Evolutionary conservation across 225 moss, liverwort and hornwort species (phyloP).

Genomic region (Anthoceros angustus): DNA sequence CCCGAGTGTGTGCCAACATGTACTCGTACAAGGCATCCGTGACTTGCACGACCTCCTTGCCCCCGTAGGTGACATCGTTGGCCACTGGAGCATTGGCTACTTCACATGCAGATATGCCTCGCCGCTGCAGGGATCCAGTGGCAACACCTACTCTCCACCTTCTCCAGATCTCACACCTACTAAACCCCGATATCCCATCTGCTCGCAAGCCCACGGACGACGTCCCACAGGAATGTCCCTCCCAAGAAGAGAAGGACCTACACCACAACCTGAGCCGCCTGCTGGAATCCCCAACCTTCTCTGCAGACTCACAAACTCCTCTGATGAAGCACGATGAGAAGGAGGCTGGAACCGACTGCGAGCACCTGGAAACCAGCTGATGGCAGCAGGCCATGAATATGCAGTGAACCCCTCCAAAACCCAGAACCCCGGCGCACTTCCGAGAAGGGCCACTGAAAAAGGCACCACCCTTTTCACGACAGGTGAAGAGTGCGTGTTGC

Average conservation of each 20-base stretch:
- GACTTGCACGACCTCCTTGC: slow-evolving; percentile 25
- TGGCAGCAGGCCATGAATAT: background rate
- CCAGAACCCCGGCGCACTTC: too few relatives aligned
- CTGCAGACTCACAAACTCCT: background rate
- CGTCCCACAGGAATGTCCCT: background rate
- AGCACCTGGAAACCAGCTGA: background rate
- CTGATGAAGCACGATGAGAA: background rate
- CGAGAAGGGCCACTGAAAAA: too few relatives aligned
- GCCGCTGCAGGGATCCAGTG: background rate
- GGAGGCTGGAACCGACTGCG: background rate
- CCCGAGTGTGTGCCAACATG: slow-evolving; percentile 42
- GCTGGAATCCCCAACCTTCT: background rate
- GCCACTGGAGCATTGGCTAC: slow-evolving; percentile 2
- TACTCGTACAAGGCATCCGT: slow-evolving; percentile 41
- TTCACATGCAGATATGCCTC: background rate
- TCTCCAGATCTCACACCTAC: background rate
- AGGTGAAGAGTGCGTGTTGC: too few relatives aligned
- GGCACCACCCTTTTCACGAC: too few relatives aligned
- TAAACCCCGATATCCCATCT: background rate
- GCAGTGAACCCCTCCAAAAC: too few relatives aligned
- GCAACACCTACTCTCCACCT: background rate
- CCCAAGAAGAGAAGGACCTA: background rate
- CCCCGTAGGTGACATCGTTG: slow-evolving; percentile 7
- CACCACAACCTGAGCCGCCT: background rate
- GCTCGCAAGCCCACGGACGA: background rate